A percentile compares a stretch with the other conserved stretches of the same genome.
These are phyloP conservation scores for Chenopodium album DNA, from an alignment of 148 eudicot species.

Conservation along the genomic window DNA sequence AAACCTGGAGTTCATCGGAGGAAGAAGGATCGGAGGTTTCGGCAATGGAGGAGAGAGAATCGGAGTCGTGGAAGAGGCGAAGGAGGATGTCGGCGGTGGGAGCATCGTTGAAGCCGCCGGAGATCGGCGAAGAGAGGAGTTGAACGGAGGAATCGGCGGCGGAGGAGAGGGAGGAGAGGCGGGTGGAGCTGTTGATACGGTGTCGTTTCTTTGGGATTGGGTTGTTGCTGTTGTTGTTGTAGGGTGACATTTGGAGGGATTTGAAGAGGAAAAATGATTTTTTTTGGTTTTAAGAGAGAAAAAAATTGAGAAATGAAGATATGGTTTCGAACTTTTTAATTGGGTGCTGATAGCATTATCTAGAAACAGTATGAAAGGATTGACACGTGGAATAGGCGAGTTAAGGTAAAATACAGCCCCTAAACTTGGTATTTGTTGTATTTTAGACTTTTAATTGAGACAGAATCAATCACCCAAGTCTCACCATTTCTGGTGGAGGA, in stretches of 20 bases:
- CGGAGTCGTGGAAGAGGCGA: conserved; percentile 49
- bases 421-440: too few species aligned
- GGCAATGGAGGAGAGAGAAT: conserved; percentile 24
- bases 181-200: conserved; percentile 38
- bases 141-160: conserved; percentile 32
- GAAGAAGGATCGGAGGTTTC: conserved; percentile 31
- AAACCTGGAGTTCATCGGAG: conserved; percentile 42
- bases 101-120: conserved; percentile 64
- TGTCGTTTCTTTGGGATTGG: conserved; percentile 43
- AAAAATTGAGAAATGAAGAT: too few species aligned
- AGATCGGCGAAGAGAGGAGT: conserved; percentile 20
- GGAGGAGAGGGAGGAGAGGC: conserved; percentile 39
- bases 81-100: conserved; percentile 73
- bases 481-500: too few species aligned
- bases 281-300: too few species aligned
- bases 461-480: too few species aligned
- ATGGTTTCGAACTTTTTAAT: too few species aligned
- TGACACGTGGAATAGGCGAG: too few species aligned
- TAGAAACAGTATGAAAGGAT: too few species aligned
- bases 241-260: conserved; percentile 5
- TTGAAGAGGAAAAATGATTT: too few species aligned
- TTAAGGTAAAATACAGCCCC: too few species aligned
- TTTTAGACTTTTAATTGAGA: too few species aligned
- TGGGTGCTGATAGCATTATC: too few species aligned
- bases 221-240: conserved; percentile 7